A percentile compares a stretch with the other conserved stretches of the same genome.
Evolutionary conservation across 2,329 filamentous ascomycete species (phyloP).

Genomic region (Camillea tinctor): DNA sequence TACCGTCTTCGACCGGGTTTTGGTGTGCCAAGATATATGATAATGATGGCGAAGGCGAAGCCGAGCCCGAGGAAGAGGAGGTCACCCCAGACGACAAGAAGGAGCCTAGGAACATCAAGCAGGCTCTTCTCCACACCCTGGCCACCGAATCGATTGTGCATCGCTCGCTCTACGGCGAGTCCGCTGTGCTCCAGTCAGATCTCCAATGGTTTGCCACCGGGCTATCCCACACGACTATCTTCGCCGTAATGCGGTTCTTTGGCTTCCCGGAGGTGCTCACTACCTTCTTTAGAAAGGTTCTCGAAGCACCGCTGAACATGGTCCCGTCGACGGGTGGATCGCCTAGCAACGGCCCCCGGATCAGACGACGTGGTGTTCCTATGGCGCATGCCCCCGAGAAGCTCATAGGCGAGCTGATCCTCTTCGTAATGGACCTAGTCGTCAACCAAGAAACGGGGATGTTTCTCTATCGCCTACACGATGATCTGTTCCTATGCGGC

Average conservation of each 20-base stretch:
- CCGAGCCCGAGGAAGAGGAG: slow-evolving; percentile 23
- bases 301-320: slow-evolving; percentile 45
- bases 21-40: slow-evolving; percentile 8
- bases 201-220: slow-evolving; percentile 42
- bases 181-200: slow-evolving; percentile 41
- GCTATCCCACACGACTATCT: slow-evolving; percentile 44
- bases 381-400: slow-evolving; percentile 46
- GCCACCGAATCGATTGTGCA: slow-evolving; percentile 38
- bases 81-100: slow-evolving; percentile 9
- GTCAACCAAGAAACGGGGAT: slow-evolving; percentile 43
- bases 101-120: slow-evolving; percentile 36
- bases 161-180: slow-evolving; percentile 22
- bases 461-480: slow-evolving; percentile 45
- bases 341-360: slow-evolving; percentile 32
- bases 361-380: slow-evolving; percentile 43
- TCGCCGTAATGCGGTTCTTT: slow-evolving; percentile 42
- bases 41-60: slow-evolving; percentile 24
- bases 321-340: slow-evolving; percentile 32
- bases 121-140: slow-evolving; percentile 38
- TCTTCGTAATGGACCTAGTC: slow-evolving; percentile 46
- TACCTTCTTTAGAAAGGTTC: slow-evolving; percentile 43
- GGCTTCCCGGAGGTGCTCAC: slow-evolving; percentile 43
- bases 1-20: slow-evolving; percentile 24
- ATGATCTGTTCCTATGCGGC: slow-evolving; percentile 49
- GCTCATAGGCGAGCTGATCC: slow-evolving; percentile 44